phyloP scores from a whole-genome alignment of 768 basidiomycete genomes.

The Holtermanniella nyarrowii region DNA sequence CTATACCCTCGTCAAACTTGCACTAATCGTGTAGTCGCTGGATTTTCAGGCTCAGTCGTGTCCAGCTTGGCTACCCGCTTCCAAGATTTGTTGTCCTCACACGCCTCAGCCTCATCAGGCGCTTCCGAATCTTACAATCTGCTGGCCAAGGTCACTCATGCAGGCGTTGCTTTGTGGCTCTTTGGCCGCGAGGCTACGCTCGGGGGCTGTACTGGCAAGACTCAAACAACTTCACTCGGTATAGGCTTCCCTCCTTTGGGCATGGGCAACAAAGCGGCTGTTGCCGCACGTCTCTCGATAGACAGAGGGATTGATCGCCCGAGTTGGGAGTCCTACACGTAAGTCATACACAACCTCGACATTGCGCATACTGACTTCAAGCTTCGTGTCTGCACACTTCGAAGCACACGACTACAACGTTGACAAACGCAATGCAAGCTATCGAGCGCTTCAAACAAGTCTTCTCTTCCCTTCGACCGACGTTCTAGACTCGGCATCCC shows the following conservation, averaged over 20 bases:
- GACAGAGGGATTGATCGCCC: constrained; percentile 46
- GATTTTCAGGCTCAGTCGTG: constrained; percentile 61
- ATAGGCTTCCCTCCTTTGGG: constrained; percentile 41
- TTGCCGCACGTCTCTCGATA: constrained; percentile 73
- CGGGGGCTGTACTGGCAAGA: constrained; percentile 50
- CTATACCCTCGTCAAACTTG: neutral
- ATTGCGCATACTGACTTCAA: constrained; percentile 35
- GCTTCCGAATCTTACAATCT: constrained; percentile 54
- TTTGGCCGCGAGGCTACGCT: constrained; percentile 61
- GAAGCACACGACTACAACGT: constrained; percentile 67
- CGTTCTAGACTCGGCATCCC: constrained; percentile 46
- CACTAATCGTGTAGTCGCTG: constrained; percentile 58
- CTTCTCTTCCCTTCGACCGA: constrained; percentile 61
- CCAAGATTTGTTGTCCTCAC: constrained; percentile 36
- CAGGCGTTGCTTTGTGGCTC: constrained; percentile 76
- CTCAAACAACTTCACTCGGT: neutral
- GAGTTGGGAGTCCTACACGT: constrained; percentile 74
- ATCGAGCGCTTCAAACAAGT: constrained; percentile 64
- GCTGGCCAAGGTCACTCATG: constrained; percentile 69
- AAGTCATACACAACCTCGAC: constrained; percentile 31
- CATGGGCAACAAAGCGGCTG: constrained; percentile 95
- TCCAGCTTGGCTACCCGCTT: constrained; percentile 61
- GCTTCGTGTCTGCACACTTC: constrained; percentile 87
- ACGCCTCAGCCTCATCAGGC: constrained; percentile 46
- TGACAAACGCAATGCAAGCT: constrained; percentile 60